Base-by-base conservation (phyloP, 768 basidiomycete species). In the Russula olivacea region DNA sequence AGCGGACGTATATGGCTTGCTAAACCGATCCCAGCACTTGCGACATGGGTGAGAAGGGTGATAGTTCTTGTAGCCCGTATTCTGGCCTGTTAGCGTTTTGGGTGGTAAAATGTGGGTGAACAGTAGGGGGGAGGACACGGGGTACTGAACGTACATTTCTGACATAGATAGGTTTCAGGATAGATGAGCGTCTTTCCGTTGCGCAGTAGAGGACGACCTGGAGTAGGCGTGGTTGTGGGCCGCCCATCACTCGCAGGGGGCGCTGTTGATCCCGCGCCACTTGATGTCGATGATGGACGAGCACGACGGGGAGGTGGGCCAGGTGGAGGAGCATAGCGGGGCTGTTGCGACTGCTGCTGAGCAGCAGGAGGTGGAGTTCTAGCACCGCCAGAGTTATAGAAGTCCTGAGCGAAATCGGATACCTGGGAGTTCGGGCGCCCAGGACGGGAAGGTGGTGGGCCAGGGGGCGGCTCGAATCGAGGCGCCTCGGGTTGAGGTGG, bases 21-120 rank as follows among this genome's bases (percentile, higher is more conserved):
- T 78, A 72, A 86, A 86, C 67, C 84, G 85, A 7, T 79, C 74
- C 91, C 90, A 93, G 75, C 91, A 93, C 60, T 80, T 81, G 61
- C 78, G 76, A 69, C 91, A 91, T 7, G 89, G 87, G 60, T 83
- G 76, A 1, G 77, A 70, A 0, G 88, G 87, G 71, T 91, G 88
- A 41, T 75, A 76, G 61, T 80, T 76, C 72, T 89, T 89, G 74
- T 85, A 92, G 2, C 91, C 90, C 0, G 80, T 83, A 71, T 93
- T 92, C 43, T 76, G 76, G 68, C 90, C 90, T 91, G 61, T 19
- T 43, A 62, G 52, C 28, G 23, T 50, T 47, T 48, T 48, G 6
- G 12, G 52, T 12, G 40, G 30, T 32, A 12, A 40, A 36, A 11
- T 19, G 23, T 47, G 14, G 60, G 23, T 28, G 56, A 41, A 40